Percentiles rank a stretch among this genome's conserved stretches.
Evolutionary conservation across 192 early-diverging fungal species (phyloP).

Genomic region (Diversispora epigaea): DNA sequence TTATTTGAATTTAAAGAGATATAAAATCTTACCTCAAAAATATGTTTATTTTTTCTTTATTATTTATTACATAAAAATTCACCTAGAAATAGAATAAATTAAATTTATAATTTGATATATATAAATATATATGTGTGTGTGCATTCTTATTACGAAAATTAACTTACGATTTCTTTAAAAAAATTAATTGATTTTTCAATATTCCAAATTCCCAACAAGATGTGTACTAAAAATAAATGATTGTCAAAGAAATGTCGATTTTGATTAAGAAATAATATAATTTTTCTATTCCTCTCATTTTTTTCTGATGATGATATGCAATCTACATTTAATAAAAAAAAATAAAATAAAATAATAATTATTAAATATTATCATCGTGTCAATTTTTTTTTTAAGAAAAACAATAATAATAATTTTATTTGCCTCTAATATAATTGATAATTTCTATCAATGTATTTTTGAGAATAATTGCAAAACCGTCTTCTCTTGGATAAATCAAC

Average conservation of each 20-base stretch:
- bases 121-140: too few species aligned
- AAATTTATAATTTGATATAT: too few species aligned
- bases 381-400: background rate
- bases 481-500: slow-evolving; percentile 20
- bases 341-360: background rate
- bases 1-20: too few species aligned
- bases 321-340: background rate
- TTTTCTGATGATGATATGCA: background rate
- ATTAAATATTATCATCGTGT: background rate
- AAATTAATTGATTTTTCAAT: slow-evolving; percentile 4
- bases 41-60: too few species aligned
- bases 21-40: too few species aligned
- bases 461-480: background rate
- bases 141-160: background rate
- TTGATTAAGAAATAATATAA: background rate
- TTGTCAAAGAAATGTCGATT: slow-evolving; percentile 5
- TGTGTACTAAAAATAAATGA: slow-evolving; percentile 14
- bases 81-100: too few species aligned
- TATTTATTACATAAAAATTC: too few species aligned
- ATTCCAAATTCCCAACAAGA: slow-evolving; percentile 14
- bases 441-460: slow-evolving; percentile 20
- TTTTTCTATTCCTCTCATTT: background rate
- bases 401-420: background rate
- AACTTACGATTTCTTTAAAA: slow-evolving; percentile 13
- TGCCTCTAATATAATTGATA: slow-evolving; percentile 22